Evolutionary conservation across 495 filamentous ascomycete genomes (phyloP), one percentile per base, ranked within the genome.

Genomic region (Aspergillus cavernicola): DNA sequence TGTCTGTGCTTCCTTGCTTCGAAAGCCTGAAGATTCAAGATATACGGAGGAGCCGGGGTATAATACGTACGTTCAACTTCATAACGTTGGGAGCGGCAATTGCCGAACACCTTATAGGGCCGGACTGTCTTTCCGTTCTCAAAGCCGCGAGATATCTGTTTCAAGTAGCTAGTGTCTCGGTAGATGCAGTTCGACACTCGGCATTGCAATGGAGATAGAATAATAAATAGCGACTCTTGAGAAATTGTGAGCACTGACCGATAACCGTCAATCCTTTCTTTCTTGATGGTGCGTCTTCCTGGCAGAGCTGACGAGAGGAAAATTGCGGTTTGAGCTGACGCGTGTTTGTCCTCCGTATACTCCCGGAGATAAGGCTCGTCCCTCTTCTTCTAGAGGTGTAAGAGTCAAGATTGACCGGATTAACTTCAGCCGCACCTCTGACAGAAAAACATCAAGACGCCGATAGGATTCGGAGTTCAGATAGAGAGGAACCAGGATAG

Each of bases 51-150:
- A n/a, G n/a, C n/a, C n/a, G n/a, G n/a, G n/a, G n/a, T n/a, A n/a
- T n/a, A n/a, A n/a, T n/a, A n/a, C n/a, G n/a, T n/a, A n/a, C n/a
- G n/a, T n/a, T n/a, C n/a, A n/a, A n/a, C n/a, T n/a, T n/a, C n/a
- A n/a, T n/a, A n/a, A n/a, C n/a, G n/a, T n/a, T n/a, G n/a, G 28
- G 28, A 46, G 42, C 42, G 42, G 42, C n/a, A 32, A 46, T 33
- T 46, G 42, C 42, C 42, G 28, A 46, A 46, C 11, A 33, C 28
- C 16, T 46, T 20, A 16, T 20, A 44, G 6, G 41, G 39, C 11
- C 39, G 24, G 24, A 28, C 24, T 28, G 24, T 28, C n/a, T n/a
- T n/a, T n/a, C n/a, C n/a, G n/a, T n/a, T n/a, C n/a, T n/a, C 24
- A 28, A 28, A 28, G 24, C 24, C 24, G 24, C 24, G 24, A 28